These are phyloP conservation scores for Stylonectria norvegica DNA, from an alignment of 2,329 filamentous ascomycete genomes.

Conservation along the genomic window DNA sequence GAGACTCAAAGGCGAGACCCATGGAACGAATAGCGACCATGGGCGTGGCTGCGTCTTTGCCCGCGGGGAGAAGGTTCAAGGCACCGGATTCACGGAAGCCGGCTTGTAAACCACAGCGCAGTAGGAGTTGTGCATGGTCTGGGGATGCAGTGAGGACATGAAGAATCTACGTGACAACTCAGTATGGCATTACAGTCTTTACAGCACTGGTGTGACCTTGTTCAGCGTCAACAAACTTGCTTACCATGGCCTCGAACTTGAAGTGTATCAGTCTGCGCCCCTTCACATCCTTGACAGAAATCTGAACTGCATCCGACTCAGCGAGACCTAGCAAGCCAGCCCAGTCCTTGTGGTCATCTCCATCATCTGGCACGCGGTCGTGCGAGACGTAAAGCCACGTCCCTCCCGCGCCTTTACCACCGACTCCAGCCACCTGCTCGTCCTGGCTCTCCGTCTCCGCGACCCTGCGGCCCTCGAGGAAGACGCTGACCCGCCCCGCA, in stretches of 20 bases:
- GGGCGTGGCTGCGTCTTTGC: conserved; percentile 46
- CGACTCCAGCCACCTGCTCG: conserved; percentile 55
- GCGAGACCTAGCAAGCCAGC: conserved; percentile 27
- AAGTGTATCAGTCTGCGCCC: conserved; percentile 65
- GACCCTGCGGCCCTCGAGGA: conserved; percentile 69
- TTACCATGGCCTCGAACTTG: conserved; percentile 93
- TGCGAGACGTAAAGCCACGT: conserved; percentile 88
- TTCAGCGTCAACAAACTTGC: conserved; percentile 28
- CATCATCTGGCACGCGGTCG: conserved; percentile 53
- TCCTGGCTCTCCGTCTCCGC: conserved; percentile 13
- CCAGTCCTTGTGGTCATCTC: conserved; percentile 30
- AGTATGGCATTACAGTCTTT: conserved; percentile 12
- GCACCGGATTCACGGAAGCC: conserved; percentile 91
- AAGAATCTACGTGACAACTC: conserved; percentile 62
- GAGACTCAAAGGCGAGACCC: conserved; percentile 75
- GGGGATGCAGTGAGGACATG: conserved; percentile 79
- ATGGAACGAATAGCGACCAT: conserved; percentile 84
- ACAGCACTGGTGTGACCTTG: background rate
- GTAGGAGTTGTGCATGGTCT: conserved; percentile 68
- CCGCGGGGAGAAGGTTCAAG: conserved; percentile 54
- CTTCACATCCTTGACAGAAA: conserved; percentile 18
- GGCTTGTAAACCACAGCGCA: conserved; percentile 72
- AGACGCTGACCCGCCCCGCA: conserved; percentile 81
- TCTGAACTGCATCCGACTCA: conserved; percentile 24
- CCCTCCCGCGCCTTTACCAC: conserved; percentile 82